phyloP scores from a whole-genome alignment of 2,329 filamentous ascomycete species.

The Cercospora zeae-maydis region DNA sequence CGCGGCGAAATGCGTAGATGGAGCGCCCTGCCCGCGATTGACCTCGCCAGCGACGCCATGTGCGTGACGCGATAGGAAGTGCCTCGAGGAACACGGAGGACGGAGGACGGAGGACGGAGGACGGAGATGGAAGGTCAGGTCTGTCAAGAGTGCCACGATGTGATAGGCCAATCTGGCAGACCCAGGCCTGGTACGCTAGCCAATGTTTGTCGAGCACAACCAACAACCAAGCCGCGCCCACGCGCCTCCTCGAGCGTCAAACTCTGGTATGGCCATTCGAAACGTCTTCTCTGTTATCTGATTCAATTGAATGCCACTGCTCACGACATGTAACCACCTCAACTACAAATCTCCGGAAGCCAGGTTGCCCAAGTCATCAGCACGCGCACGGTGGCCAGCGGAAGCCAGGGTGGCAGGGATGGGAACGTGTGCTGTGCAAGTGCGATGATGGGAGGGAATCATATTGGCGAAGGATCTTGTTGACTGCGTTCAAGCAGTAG shows the following conservation, averaged over 20 bases:
- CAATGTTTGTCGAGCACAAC: not conserved
- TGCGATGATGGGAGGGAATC: too few relatives aligned
- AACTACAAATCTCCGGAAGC: not conserved
- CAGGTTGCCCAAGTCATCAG: not conserved
- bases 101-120: not conserved
- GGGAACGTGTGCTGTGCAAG: not conserved
- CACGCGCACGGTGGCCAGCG: not conserved
- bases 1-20: slow-evolving; percentile 48
- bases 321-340: not conserved
- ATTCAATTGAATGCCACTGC: not conserved
- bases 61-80: not conserved
- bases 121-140: not conserved
- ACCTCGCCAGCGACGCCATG: slow-evolving; percentile 27
- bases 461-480: not conserved
- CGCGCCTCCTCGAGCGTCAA: not conserved
- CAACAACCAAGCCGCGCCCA: not conserved
- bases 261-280: not conserved
- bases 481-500: not conserved
- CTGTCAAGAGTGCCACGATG: not conserved
- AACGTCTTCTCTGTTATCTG: not conserved
- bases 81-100: not conserved
- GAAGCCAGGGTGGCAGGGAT: not conserved
- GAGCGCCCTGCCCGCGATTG: slow-evolving; percentile 43
- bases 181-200: not conserved
- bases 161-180: not conserved